Conservation (phyloP, 2,329 filamentous ascomycete genomes). For the Alternaria sp. region DNA sequence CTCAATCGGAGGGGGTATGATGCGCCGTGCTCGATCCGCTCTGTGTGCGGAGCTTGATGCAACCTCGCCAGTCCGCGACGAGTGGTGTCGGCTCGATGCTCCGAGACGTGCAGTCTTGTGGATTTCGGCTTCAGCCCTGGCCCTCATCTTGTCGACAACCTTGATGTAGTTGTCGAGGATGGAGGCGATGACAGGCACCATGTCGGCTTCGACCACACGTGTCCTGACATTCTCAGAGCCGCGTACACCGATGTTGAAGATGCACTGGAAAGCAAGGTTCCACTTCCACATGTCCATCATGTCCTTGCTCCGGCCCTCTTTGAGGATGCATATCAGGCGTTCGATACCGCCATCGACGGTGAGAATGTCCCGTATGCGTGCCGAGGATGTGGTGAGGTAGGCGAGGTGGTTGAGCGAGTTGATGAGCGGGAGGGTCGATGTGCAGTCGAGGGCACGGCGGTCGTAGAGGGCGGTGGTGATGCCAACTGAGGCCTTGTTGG, state of each 20-base stretch:
- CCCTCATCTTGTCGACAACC: slow-evolving; percentile 89
- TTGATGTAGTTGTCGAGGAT: slow-evolving; percentile 99
- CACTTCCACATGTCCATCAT: slow-evolving; percentile 99
- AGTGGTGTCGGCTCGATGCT: slow-evolving; percentile 52
- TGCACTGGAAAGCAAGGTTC: slow-evolving; percentile 98
- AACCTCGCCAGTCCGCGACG: slow-evolving; percentile 52
- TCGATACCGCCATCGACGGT: slow-evolving; percentile 99
- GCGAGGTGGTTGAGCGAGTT: slow-evolving; percentile 99
- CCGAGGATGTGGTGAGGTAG: slow-evolving; percentile 97
- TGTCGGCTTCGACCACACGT: slow-evolving; percentile 95
- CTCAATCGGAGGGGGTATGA: slow-evolving; percentile 85
- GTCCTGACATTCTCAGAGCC: slow-evolving; percentile 94
- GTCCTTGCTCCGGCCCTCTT: slow-evolving; percentile 94
- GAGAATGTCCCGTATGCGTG: slow-evolving; percentile 95
- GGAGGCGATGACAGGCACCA: slow-evolving; percentile 98
- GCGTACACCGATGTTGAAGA: slow-evolving; percentile 97
- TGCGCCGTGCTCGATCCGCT: slow-evolving; percentile 67
- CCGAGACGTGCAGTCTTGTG: slow-evolving; percentile 64
- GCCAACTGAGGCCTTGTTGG: slow-evolving; percentile 98
- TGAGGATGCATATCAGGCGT: slow-evolving; percentile 94
- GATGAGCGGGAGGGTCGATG: slow-evolving; percentile 94
- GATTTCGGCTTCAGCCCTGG: slow-evolving; percentile 82
- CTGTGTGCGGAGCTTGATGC: slow-evolving; percentile 51
- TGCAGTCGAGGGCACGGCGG: slow-evolving; percentile 95
- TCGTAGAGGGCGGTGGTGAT: slow-evolving; percentile 99